Conservation (phyloP, 371 early-diverging fungal species). For the Parasitella parasitica region DNA sequence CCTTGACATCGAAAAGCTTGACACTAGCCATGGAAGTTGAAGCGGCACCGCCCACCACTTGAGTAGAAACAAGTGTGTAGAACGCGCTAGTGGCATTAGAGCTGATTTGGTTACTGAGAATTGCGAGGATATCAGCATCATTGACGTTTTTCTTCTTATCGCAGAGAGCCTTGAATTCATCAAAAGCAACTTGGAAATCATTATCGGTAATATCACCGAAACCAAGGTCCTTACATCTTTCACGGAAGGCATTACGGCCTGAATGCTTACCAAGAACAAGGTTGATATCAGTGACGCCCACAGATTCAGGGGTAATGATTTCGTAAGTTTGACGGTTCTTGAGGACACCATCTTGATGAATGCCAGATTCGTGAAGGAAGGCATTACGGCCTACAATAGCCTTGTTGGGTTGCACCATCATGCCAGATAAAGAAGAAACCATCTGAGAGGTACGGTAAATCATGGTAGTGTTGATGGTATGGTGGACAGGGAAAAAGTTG, state of each 20-base stretch:
- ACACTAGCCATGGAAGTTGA: constrained; percentile 81
- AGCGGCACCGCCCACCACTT: constrained; percentile 74
- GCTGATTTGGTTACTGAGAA: constrained; percentile 71
- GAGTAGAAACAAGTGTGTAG: constrained; percentile 64
- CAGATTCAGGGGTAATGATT: constrained; percentile 89
- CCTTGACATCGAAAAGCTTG: constrained; percentile 46
- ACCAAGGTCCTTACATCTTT: constrained; percentile 80
- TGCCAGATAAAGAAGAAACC: constrained; percentile 87
- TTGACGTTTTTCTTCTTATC: constrained; percentile 91
- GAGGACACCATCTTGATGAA: constrained; percentile 97
- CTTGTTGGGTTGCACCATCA: constrained; percentile 95
- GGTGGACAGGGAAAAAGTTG: constrained; percentile 76
- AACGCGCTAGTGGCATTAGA: constrained; percentile 22
- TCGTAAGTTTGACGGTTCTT: constrained; percentile 95
- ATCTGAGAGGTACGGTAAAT: constrained; percentile 87
- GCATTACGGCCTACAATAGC: constrained; percentile 97
- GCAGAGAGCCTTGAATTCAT: constrained; percentile 85
- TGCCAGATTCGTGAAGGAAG: constrained; percentile 96
- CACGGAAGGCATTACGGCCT: constrained; percentile 90
- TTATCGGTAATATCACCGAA: constrained; percentile 61
- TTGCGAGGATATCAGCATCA: constrained; percentile 86
- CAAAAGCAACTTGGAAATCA: constrained; percentile 81
- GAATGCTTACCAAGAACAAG: constrained; percentile 95
- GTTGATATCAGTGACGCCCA: constrained; percentile 83
- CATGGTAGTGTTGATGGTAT: constrained; percentile 85